Evolutionary conservation across 768 basidiomycete genomes (phyloP), one percentile per base, ranked within the genome.

Genomic region (Tylopilus felleus): DNA sequence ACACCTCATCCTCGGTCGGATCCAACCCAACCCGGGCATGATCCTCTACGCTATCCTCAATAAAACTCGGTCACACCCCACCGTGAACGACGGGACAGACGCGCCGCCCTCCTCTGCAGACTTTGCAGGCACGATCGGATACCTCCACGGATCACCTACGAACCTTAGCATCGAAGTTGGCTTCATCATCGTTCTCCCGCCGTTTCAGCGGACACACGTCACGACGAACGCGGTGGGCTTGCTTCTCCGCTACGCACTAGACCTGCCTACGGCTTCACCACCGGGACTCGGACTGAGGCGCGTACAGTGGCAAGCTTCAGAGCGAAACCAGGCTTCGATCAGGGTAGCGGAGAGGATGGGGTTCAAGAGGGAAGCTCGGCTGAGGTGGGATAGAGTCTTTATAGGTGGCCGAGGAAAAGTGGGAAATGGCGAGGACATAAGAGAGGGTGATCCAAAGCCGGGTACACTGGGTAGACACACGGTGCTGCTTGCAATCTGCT

Each of bases 201-300:
- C 63, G 1, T 88, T 84, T 64, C 85, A 86, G 53, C 73, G 81
- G 16, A 87, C 83, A 0, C 83, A 87, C 57, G 78, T 88, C 29
- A 76, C 82, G 3, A 77, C 82, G 5, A 79, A 81, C 56, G 77
- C 78, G 1, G 67, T 76, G 14, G 80, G 80, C 0, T 61, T 82
- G 3, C 68, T 84, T 9, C 69, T 90, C 19, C 69, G 73, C 17
- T 80, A 77, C 47, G 71, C 78, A 8, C 65, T 80, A 14, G 71
- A 79, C 48, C 53, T 68, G 3, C 77, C 80, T 0, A 62, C 63
- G 7, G 64, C 65, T 14, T 40, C 43, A 2, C 49, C 40, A 5
- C 67, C 73, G 25, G 80, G 80, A 1, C 71, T 88, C 3, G 80
- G 81, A 1, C 64, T 89, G 33, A 76, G 86, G 4, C 75, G 86